Evolutionary conservation across 2,329 filamentous ascomycete species (phyloP).

Genomic region (Zelopaecilomyces penicillatus): DNA sequence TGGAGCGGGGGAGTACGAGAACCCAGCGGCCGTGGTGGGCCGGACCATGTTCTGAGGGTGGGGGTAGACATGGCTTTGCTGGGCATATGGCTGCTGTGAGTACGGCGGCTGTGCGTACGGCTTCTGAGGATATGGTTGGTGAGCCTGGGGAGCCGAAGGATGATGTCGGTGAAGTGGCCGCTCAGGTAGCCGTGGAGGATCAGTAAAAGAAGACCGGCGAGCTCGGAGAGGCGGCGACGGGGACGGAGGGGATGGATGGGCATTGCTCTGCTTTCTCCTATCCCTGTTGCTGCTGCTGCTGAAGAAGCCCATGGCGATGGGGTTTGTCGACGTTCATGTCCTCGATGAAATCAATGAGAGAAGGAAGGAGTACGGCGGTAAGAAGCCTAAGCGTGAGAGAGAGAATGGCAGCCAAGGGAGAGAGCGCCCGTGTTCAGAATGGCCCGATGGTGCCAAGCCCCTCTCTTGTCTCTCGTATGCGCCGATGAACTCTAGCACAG

Average conservation of each 20-base stretch:
- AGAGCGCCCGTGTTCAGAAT: too few relatives aligned
- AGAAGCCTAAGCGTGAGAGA: too few relatives aligned
- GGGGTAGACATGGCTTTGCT: conserved; percentile 15
- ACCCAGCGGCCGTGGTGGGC: conserved; percentile 14
- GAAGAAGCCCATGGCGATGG: conserved; percentile 22
- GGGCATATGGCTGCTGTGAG: conserved; percentile 8
- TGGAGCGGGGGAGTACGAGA: conserved; percentile 11
- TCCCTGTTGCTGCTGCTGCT: conserved; percentile 9
- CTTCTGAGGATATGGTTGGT: conserved; percentile 6
- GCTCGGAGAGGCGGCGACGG: conserved; percentile 10
- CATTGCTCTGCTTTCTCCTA: neutral
- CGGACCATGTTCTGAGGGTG: conserved; percentile 10
- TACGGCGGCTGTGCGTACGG: too few relatives aligned
- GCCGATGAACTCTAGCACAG: too few relatives aligned
- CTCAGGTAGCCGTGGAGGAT: conserved; percentile 5
- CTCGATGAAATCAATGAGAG: neutral
- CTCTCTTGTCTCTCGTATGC: too few relatives aligned
- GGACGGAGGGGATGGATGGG: conserved; percentile 1
- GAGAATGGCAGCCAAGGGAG: too few relatives aligned
- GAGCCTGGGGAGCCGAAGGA: conserved; percentile 4
- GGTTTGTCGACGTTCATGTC: neutral
- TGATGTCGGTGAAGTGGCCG: conserved; percentile 4
- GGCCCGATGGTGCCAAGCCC: too few relatives aligned
- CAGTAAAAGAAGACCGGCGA: conserved; percentile 14
- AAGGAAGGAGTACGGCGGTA: too few relatives aligned